Evolutionary conservation across 768 basidiomycete species (phyloP).

Genomic region (Mycena latifolia): DNA sequence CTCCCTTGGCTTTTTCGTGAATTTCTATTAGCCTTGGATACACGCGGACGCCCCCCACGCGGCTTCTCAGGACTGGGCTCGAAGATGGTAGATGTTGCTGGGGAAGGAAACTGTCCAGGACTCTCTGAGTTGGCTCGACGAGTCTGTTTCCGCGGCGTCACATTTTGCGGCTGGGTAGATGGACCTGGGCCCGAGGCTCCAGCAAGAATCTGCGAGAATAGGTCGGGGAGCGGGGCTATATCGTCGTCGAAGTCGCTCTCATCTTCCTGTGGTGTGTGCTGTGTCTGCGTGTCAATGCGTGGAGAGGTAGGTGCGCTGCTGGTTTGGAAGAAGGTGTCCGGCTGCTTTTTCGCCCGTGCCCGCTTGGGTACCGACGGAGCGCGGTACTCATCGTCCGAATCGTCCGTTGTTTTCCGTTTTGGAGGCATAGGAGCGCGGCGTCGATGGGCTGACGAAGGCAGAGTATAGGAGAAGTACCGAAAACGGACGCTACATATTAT

Average conservation of each 20-base stretch:
- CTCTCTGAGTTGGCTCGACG: slow-evolving; percentile 40
- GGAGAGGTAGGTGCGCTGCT: neutral
- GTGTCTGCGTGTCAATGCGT: neutral
- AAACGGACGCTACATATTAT: neutral
- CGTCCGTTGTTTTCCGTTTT: neutral
- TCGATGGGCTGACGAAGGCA: no score
- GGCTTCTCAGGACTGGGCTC: slow-evolving; percentile 1
- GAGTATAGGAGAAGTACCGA: neutral
- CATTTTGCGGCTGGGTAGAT: neutral
- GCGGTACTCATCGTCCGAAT: neutral
- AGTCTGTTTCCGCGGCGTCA: neutral
- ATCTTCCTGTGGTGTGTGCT: neutral
- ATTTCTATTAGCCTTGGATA: neutral
- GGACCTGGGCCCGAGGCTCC: neutral
- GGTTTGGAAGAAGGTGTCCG: neutral
- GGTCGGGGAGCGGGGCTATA: no score
- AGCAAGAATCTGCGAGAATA: no score
- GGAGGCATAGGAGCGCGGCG: neutral
- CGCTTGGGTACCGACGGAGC: neutral
- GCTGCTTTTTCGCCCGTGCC: neutral
- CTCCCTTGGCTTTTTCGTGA: neutral
- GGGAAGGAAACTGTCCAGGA: slow-evolving; percentile 1
- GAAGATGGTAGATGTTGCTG: neutral
- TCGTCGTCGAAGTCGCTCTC: no score
- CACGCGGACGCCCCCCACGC: neutral